These are phyloP conservation scores for Boletus bicolor DNA, from an alignment of 768 basidiomycete genomes.

Conservation along the genomic window DNA sequence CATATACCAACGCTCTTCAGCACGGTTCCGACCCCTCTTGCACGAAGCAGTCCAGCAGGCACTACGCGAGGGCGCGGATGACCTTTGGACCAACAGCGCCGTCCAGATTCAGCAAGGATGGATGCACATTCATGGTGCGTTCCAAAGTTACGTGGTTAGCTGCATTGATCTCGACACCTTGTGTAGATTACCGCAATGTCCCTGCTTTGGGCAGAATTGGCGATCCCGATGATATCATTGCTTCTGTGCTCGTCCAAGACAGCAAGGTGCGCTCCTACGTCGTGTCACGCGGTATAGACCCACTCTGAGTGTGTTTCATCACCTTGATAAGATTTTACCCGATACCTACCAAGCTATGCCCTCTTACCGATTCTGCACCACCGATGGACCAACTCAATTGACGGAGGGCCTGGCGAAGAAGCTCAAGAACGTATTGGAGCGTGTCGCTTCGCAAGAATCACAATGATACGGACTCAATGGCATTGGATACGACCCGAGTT, in stretches of 20 bases:
- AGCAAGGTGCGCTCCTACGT: conserved; percentile 47
- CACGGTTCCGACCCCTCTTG: conserved; percentile 54
- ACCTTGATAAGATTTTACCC: conserved; percentile 48
- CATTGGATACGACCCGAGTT: background rate
- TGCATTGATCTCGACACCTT: background rate
- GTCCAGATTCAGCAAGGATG: conserved; percentile 69
- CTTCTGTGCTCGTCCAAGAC: conserved; percentile 65
- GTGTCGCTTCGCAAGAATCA: conserved; percentile 32
- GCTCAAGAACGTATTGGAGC: conserved; percentile 41
- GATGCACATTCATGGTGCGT: conserved; percentile 76
- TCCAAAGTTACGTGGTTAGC: background rate
- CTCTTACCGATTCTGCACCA: conserved; percentile 74
- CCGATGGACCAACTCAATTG: conserved; percentile 65
- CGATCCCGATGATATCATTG: conserved; percentile 83
- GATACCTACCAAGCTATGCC: conserved; percentile 85
- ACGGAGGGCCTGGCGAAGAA: conserved; percentile 61
- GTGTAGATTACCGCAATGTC: conserved; percentile 65
- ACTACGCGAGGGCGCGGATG: conserved; percentile 57
- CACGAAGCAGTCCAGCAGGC: conserved; percentile 58
- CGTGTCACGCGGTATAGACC: background rate
- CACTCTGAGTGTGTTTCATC: background rate
- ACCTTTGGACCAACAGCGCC: conserved; percentile 63
- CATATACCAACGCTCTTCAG: conserved; percentile 34
- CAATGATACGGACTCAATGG: background rate
- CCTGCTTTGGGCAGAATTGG: conserved; percentile 75